These are phyloP conservation scores for Xylaria multiplex DNA, from an alignment of 2,329 filamentous ascomycete species.

Conservation along the genomic window DNA sequence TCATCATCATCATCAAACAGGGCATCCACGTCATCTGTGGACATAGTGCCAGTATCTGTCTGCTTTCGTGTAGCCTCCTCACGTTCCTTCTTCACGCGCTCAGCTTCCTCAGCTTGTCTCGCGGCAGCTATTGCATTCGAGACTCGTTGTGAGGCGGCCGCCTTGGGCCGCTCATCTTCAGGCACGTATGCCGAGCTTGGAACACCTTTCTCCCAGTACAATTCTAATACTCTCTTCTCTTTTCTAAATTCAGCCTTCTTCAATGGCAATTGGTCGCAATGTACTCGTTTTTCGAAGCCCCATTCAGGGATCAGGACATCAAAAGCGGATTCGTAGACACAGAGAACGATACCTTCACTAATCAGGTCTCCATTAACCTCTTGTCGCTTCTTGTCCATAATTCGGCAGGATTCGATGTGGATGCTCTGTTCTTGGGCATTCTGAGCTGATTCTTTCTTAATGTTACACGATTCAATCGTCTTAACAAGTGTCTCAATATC, in stretches of 20 bases:
- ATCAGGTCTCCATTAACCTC: conserved; percentile 91
- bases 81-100: conserved; percentile 82
- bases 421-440: conserved; percentile 98
- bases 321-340: conserved; percentile 98
- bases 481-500: conserved; percentile 89
- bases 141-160: conserved; percentile 76
- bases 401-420: conserved; percentile 95
- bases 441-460: conserved; percentile 98
- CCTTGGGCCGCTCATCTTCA: conserved; percentile 94
- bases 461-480: conserved; percentile 95
- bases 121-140: conserved; percentile 80
- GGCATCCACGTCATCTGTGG: conserved; percentile 92
- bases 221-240: conserved; percentile 90
- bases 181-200: conserved; percentile 95
- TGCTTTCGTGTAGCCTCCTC: conserved; percentile 93
- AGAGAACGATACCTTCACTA: conserved; percentile 93
- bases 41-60: conserved; percentile 93
- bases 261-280: conserved; percentile 95
- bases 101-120: conserved; percentile 82
- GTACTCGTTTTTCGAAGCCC: conserved; percentile 98
- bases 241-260: conserved; percentile 99
- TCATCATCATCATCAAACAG: conserved; percentile 95
- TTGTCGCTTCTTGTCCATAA: conserved; percentile 91
- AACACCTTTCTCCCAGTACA: conserved; percentile 99
- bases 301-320: conserved; percentile 98